These are phyloP conservation scores for Trypanosoma vivax DNA, from an alignment of 208 protist genomes.

Conservation along the genomic window DNA sequence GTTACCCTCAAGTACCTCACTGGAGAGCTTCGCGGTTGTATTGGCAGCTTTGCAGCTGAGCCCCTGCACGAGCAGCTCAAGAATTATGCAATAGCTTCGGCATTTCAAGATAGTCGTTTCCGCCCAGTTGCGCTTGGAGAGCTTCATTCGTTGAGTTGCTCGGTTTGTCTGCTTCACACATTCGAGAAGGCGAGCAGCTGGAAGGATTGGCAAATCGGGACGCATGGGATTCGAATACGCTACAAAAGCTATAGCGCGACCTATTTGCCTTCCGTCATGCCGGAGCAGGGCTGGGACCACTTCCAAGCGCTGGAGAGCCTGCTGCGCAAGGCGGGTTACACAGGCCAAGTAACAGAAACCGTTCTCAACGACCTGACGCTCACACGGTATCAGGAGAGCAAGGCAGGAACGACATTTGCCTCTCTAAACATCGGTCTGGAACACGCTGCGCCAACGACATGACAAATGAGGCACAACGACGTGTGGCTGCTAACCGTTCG, in stretches of 20 bases:
- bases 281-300: constrained; percentile 72
- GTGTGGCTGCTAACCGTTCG: too few species aligned
- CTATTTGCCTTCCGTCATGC: constrained; percentile 73
- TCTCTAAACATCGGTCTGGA: not conserved
- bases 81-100: constrained; percentile 56
- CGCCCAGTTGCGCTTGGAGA: constrained; percentile 49
- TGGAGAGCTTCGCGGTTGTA: constrained; percentile 76
- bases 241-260: constrained; percentile 67
- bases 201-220: constrained; percentile 80
- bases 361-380: constrained; percentile 49
- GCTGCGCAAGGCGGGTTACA: constrained; percentile 66
- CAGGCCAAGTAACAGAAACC: constrained; percentile 31
- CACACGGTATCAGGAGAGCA: constrained; percentile 66
- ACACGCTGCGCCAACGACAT: too few species aligned
- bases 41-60: constrained; percentile 61
- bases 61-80: constrained; percentile 64
- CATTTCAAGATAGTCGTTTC: constrained; percentile 78
- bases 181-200: constrained; percentile 67
- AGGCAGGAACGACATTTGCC: constrained; percentile 9
- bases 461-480: too few species aligned
- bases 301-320: constrained; percentile 51
- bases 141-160: constrained; percentile 58
- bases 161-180: constrained; percentile 74
- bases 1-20: constrained; percentile 55
- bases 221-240: constrained; percentile 64